Percentiles rank a stretch among this genome's conserved stretches.
phyloP scores from a whole-genome alignment of 495 filamentous ascomycete genomes.

The Aspergillus sclerotiicarbonarius region DNA sequence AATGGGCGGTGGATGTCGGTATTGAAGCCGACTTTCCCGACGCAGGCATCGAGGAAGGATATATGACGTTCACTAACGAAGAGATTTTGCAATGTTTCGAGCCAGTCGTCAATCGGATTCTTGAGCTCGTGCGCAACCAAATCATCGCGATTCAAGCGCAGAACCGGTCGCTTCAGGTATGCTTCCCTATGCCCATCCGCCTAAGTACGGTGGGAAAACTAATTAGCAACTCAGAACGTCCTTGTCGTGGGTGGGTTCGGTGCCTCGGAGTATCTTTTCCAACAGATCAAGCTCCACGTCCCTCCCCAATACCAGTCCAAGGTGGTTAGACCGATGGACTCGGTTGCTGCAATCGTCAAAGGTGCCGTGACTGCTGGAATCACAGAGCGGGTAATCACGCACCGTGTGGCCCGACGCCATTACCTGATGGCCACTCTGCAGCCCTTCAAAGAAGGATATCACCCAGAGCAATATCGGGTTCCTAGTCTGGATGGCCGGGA shows the following conservation, averaged over 20 bases:
- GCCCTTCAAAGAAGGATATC: conserved; percentile 98
- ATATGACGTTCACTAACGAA: conserved; percentile 82
- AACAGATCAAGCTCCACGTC: conserved; percentile 77
- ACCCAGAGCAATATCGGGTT: conserved; percentile 96
- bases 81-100: conserved; percentile 81
- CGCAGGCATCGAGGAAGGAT: conserved; percentile 75
- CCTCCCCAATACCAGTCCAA: conserved; percentile 76
- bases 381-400: conserved; percentile 92
- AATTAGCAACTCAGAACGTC: conserved; percentile 54
- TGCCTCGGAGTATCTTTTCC: conserved; percentile 80
- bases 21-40: conserved; percentile 80
- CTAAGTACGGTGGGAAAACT: conserved; percentile 14
- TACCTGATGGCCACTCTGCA: conserved; percentile 99
- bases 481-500: conserved; percentile 96
- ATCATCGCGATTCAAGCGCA: conserved; percentile 81
- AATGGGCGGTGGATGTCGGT: conserved; percentile 80
- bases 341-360: conserved; percentile 77
- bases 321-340: conserved; percentile 82
- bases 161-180: conserved; percentile 68
- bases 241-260: conserved; percentile 78
- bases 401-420: conserved; percentile 95
- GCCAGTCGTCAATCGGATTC: conserved; percentile 73
- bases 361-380: conserved; percentile 88
- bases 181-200: conserved; percentile 9
- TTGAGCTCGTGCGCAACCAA: conserved; percentile 75